These are phyloP conservation scores for Rhynchospora pubera DNA, from an alignment of 176 grass and related monocot species.

Conservation along the genomic window DNA sequence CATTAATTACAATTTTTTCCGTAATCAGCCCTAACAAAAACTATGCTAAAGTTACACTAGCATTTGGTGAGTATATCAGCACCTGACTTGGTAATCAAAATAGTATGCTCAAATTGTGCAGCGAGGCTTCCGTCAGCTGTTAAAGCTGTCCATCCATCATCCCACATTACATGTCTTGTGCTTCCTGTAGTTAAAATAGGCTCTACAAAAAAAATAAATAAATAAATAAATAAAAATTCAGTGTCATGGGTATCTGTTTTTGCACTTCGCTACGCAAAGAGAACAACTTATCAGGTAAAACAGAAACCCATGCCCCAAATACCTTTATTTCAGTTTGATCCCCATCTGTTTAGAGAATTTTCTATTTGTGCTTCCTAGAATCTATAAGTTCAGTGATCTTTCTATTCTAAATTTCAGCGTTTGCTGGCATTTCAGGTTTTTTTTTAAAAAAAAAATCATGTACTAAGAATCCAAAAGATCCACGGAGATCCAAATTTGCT, in stretches of 20 bases:
- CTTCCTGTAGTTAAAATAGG: slow-evolving; percentile 71
- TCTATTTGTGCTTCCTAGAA: neutral
- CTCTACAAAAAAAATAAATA: slow-evolving; percentile 22
- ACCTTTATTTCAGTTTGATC: neutral
- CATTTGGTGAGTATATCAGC: slow-evolving; percentile 75
- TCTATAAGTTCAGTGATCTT: neutral
- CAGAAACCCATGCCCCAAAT: neutral
- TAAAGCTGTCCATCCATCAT: slow-evolving; percentile 76
- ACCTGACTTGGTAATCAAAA: slow-evolving; percentile 61
- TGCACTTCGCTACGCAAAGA: neutral
- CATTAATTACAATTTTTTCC: neutral
- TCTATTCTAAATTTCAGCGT: neutral
- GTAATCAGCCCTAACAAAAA: neutral
- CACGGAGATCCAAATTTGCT: neutral
- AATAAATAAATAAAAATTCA: neutral
- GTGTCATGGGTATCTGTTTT: neutral
- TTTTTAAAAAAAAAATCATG: too few relatives aligned
- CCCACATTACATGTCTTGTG: slow-evolving; percentile 59
- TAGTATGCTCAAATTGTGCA: slow-evolving; percentile 84
- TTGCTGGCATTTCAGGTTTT: neutral
- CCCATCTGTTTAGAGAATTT: neutral
- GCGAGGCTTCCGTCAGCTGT: slow-evolving; percentile 66
- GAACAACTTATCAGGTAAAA: neutral
- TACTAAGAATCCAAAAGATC: neutral
- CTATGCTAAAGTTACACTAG: slow-evolving; percentile 10